Conservation (phyloP, 441 rosid species). For the Adansonia madagascariensis region DNA sequence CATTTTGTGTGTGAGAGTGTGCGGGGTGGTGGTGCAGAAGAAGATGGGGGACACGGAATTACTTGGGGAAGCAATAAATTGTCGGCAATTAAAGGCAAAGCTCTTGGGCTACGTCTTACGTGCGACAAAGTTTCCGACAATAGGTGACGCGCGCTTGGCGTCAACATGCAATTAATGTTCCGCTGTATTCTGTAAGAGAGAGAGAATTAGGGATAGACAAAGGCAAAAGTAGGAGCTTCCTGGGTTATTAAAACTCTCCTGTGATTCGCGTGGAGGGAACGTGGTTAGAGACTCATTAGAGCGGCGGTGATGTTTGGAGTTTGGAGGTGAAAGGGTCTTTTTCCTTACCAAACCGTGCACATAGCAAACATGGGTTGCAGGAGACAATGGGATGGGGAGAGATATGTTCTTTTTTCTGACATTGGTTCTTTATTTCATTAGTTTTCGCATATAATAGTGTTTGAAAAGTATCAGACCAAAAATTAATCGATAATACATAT, state of each 20-base stretch:
- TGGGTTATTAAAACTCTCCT: not conserved
- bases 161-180: conserved; percentile 40
- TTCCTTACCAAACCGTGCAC: conserved; percentile 32
- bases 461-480: too few relatives aligned
- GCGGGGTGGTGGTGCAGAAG: not conserved
- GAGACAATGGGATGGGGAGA: not conserved
- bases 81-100: conserved; percentile 43
- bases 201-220: conserved; percentile 8
- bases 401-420: not conserved
- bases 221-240: not conserved
- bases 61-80: conserved; percentile 35
- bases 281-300: not conserved
- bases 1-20: too few relatives aligned
- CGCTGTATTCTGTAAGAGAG: conserved; percentile 2
- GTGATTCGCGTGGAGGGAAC: conserved; percentile 9
- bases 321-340: conserved; percentile 30
- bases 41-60: conserved; percentile 34
- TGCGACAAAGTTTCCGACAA: conserved; percentile 34
- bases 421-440: too few relatives aligned
- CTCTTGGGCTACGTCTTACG: conserved; percentile 32
- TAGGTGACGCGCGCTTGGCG: conserved; percentile 46
- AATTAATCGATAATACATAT: too few relatives aligned
- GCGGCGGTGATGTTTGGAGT: not conserved
- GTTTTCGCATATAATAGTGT: too few relatives aligned
- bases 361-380: not conserved